These are phyloP conservation scores for Pontederia crassipes DNA, from an alignment of 176 grass and related monocot genomes.

Conservation along the genomic window DNA sequence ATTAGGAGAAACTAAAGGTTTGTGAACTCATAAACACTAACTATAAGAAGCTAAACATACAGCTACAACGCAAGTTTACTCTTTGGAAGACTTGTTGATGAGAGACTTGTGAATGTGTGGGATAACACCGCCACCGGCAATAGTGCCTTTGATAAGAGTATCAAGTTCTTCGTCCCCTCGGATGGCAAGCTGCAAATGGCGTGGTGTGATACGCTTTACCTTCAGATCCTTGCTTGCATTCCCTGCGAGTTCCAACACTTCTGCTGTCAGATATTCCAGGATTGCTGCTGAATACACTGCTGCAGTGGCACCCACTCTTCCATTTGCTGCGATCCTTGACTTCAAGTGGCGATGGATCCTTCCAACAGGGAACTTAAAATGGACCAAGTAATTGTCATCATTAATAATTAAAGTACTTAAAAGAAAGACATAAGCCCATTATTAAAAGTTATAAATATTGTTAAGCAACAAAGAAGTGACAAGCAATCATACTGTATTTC, in stretches of 20 bases:
- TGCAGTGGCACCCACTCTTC: constrained; percentile 11
- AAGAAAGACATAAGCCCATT: too few relatives aligned
- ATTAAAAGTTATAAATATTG: too few relatives aligned
- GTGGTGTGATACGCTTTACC: constrained; percentile 13
- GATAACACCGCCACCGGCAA: constrained; percentile 17
- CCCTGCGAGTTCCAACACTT: constrained; percentile 16
- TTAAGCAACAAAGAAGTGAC: too few relatives aligned
- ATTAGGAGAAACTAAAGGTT: too few relatives aligned
- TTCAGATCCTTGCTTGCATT: constrained; percentile 19
- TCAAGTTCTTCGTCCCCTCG: constrained; percentile 20
- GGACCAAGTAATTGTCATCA: neutral
- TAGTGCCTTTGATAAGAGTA: constrained; percentile 17
- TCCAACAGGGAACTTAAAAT: constrained; percentile 18
- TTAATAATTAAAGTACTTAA: neutral
- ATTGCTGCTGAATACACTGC: constrained; percentile 18
- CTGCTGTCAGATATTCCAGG: constrained; percentile 13
- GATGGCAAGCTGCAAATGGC: constrained; percentile 14
- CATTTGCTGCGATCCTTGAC: constrained; percentile 18
- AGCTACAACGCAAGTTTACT: neutral
- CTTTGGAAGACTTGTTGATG: constrained; percentile 19
- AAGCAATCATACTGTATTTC: too few relatives aligned
- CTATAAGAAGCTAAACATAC: neutral
- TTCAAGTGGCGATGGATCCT: constrained; percentile 17
- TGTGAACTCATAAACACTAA: neutral
- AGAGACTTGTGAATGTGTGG: constrained; percentile 22